phyloP scores from a whole-genome alignment of 2,329 filamentous ascomycete genomes.

The Colletotrichum orchidophilum region DNA sequence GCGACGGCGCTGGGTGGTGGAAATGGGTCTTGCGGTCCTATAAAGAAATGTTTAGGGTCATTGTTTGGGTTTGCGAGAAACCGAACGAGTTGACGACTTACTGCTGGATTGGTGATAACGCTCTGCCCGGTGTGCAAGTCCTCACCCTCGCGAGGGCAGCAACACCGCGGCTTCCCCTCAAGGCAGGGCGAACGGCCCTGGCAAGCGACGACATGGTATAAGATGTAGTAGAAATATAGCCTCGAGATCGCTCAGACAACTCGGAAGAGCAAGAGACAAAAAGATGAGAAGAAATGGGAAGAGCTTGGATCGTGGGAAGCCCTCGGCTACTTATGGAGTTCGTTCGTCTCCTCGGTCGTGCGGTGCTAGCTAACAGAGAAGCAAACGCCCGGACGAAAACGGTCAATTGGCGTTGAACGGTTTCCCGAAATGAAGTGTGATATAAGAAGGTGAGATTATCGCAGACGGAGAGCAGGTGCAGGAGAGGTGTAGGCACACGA shows the following conservation, averaged over 20 bases:
- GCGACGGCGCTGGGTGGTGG: constrained; percentile 65
- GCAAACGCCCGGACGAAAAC: constrained; percentile 16
- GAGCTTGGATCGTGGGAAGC: constrained; percentile 18
- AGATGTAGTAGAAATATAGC: neutral
- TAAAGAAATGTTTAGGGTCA: neutral
- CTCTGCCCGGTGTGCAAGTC: constrained; percentile 34
- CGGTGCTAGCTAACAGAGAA: neutral
- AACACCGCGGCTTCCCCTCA: constrained; percentile 54
- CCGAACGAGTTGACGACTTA: constrained; percentile 34
- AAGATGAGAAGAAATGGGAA: neutral
- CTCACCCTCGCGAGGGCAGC: constrained; percentile 38
- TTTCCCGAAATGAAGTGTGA: constrained; percentile 9
- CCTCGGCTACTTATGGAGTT: constrained; percentile 25
- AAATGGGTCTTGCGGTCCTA: constrained; percentile 62
- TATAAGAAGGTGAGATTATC: neutral
- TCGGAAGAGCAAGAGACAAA: neutral
- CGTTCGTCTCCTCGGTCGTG: constrained; percentile 11
- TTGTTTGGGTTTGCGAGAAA: neutral
- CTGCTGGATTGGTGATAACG: constrained; percentile 40
- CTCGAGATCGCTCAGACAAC: neutral
- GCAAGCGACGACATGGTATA: constrained; percentile 58
- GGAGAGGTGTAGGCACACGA: neutral
- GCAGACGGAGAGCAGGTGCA: neutral
- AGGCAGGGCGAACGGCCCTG: constrained; percentile 60
- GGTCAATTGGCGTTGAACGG: constrained; percentile 20